Evolutionary conservation across 2,329 filamentous ascomycete genomes (phyloP).

Genomic region (Fusarium nurragi): DNA sequence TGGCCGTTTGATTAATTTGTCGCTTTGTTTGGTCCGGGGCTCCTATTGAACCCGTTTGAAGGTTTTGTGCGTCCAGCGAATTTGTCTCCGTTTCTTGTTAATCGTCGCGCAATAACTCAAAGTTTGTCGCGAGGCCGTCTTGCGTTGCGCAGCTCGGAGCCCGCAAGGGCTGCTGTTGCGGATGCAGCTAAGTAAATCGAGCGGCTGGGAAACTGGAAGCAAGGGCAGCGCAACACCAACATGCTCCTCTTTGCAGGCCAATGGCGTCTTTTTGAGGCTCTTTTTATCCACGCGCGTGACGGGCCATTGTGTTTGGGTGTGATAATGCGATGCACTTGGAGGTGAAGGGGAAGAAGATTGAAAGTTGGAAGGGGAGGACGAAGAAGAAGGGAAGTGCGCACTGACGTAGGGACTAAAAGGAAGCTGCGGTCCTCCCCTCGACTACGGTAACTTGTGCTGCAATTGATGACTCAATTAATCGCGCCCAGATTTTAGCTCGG

Average conservation of each 20-base stretch:
- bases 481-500: slow-evolving; percentile 19
- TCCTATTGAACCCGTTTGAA: not conserved
- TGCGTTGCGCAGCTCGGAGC: slow-evolving; percentile 20
- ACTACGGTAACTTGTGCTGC: slow-evolving; percentile 4
- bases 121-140: slow-evolving; percentile 28
- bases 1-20: not conserved
- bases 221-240: slow-evolving; percentile 33
- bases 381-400: slow-evolving; percentile 4
- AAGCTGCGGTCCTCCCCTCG: slow-evolving; percentile 23
- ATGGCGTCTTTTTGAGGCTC: slow-evolving; percentile 29
- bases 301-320: not conserved
- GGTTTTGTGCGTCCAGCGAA: slow-evolving; percentile 10
- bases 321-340: not conserved
- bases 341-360: slow-evolving; percentile 8
- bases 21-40: not conserved
- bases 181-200: slow-evolving; percentile 21
- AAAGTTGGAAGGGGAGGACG: slow-evolving; percentile 2
- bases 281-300: slow-evolving; percentile 18
- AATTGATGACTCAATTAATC: slow-evolving; percentile 26
- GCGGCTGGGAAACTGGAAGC: slow-evolving; percentile 28
- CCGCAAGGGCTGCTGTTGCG: slow-evolving; percentile 11
- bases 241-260: slow-evolving; percentile 39
- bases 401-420: slow-evolving; percentile 19
- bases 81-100: slow-evolving; percentile 7
- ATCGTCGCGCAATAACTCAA: slow-evolving; percentile 18